Evolutionary conservation across 1,139 yeast genomes (phyloP).

Genomic region (Zygosaccharomyces sapae): DNA sequence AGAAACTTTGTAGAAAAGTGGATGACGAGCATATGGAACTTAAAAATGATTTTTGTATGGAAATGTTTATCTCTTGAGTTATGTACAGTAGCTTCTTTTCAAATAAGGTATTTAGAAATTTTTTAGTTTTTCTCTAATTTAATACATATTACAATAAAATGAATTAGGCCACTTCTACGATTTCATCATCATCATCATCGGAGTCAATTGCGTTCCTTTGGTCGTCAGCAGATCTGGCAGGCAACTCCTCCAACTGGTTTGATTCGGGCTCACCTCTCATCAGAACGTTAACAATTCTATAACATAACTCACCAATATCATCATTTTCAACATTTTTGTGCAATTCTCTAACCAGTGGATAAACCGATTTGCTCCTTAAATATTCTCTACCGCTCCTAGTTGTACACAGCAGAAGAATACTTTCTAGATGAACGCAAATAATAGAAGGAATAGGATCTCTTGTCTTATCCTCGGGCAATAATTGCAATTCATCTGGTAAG

Average conservation of each 20-base stretch:
- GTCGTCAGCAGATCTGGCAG: constrained; percentile 41
- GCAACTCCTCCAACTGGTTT: constrained; percentile 51
- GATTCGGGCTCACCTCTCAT: constrained; percentile 81
- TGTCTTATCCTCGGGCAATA: constrained; percentile 68
- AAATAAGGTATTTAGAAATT: constrained; percentile 1
- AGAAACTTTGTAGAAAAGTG: constrained; percentile 57
- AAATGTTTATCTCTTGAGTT: background rate
- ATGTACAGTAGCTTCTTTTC: constrained; percentile 5
- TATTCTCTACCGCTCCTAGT: constrained; percentile 67
- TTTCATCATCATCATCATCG: constrained; percentile 25
- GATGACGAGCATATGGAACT: constrained; percentile 63
- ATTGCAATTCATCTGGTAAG: constrained; percentile 84
- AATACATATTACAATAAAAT: too few species aligned
- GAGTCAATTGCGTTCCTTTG: background rate
- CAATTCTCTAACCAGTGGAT: constrained; percentile 77
- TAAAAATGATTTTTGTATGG: constrained; percentile 40
- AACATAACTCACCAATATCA: constrained; percentile 63
- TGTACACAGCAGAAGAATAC: constrained; percentile 71
- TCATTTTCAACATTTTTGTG: constrained; percentile 68
- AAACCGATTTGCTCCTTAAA: constrained; percentile 73
- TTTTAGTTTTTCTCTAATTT: too few species aligned
- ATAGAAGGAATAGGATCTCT: constrained; percentile 71
- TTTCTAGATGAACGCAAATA: constrained; percentile 68
- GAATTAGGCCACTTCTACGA: constrained; percentile 38
- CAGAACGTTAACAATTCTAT: constrained; percentile 74